These are phyloP conservation scores for Psilocybe tampanensis DNA, from an alignment of 768 basidiomycete species.

Conservation along the genomic window DNA sequence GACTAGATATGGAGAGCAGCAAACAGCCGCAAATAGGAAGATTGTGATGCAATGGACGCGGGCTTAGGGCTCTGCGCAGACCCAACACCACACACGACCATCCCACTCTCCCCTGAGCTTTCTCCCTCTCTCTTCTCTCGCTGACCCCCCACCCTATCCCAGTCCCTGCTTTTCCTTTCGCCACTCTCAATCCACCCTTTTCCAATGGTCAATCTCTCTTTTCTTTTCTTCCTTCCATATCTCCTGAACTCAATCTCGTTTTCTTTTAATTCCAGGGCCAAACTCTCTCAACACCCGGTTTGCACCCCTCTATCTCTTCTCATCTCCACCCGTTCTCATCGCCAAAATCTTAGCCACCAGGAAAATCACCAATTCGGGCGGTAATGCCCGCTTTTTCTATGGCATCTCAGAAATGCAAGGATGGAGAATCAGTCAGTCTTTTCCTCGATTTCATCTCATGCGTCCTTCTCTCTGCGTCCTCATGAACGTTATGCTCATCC, in stretches of 20 bases:
- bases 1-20: conserved; percentile 1
- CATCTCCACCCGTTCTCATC: conserved; percentile 13
- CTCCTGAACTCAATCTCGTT: conserved; percentile 11
- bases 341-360: conserved; percentile 58
- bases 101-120: conserved; percentile 32
- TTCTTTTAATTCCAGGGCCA: conserved; percentile 61
- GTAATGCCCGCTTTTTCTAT: conserved; percentile 70
- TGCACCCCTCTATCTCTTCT: conserved; percentile 24
- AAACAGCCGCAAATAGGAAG: conserved; percentile 33
- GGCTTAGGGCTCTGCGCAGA: conserved; percentile 16
- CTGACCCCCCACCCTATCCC: conserved; percentile 8
- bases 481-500: conserved; percentile 10
- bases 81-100: conserved; percentile 42
- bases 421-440: conserved; percentile 92
- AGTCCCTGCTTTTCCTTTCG: conserved; percentile 7
- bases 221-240: conserved; percentile 5
- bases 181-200: background rate
- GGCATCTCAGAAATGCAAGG: conserved; percentile 97
- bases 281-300: conserved; percentile 82
- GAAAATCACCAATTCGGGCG: conserved; percentile 77
- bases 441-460: conserved; percentile 4
- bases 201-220: conserved; percentile 35
- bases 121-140: conserved; percentile 4
- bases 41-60: conserved; percentile 25
- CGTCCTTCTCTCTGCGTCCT: background rate